These are phyloP conservation scores for Neocatenulostroma microsporum DNA, from an alignment of 2,329 filamentous ascomycete species.

Conservation along the genomic window DNA sequence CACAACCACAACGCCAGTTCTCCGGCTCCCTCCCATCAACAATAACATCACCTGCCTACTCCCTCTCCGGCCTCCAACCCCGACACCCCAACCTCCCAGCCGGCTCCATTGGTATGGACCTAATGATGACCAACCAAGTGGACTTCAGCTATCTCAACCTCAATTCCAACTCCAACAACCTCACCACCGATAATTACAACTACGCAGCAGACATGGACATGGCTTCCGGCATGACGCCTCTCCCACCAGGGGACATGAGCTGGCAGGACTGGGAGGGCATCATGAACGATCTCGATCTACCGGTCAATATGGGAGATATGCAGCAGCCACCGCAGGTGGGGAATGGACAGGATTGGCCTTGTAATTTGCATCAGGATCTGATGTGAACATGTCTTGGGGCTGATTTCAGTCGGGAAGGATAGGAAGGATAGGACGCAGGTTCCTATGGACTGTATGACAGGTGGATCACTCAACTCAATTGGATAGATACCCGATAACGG, in stretches of 20 bases:
- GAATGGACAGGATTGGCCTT: conserved; percentile 1
- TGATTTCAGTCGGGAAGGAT: too few relatives aligned
- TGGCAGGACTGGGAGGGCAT: conserved; percentile 16
- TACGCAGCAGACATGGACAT: background rate
- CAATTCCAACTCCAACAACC: background rate
- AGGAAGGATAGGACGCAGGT: too few relatives aligned
- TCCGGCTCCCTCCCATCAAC: background rate
- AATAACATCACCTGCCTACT: background rate
- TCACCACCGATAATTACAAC: too few relatives aligned
- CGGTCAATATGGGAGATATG: conserved; percentile 2
- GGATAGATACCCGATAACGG: too few relatives aligned
- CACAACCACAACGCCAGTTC: background rate
- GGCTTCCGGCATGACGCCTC: background rate
- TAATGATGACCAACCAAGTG: background rate
- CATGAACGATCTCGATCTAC: conserved; percentile 9
- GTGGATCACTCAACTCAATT: too few relatives aligned
- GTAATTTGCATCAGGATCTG: conserved; percentile 1
- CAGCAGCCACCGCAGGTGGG: background rate
- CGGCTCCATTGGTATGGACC: conserved; percentile 6
- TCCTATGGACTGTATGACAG: too few relatives aligned
- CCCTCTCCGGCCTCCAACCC: background rate
- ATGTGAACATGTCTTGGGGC: too few relatives aligned
- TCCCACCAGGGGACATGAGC: conserved; percentile 2
- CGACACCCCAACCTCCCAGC: conserved; percentile 4
- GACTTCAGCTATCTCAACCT: conserved; percentile 3